These are phyloP conservation scores for Fusarium proliferatum DNA, from an alignment of 2,329 filamentous ascomycete genomes.

Conservation along the genomic window DNA sequence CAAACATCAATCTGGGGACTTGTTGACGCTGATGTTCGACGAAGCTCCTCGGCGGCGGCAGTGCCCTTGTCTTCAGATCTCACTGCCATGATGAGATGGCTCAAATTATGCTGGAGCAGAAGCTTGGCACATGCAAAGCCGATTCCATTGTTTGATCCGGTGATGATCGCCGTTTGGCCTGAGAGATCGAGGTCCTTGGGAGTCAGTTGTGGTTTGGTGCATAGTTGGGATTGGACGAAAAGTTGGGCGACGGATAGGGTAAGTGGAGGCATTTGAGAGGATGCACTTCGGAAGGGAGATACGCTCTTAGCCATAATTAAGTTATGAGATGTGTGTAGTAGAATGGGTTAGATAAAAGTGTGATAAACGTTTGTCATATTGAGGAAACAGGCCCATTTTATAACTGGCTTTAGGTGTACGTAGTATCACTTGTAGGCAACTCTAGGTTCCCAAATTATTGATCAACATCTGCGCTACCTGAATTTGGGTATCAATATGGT, in stretches of 20 bases:
- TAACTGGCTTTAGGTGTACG: too few relatives aligned
- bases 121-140: conserved; percentile 4
- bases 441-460: too few relatives aligned
- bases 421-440: too few relatives aligned
- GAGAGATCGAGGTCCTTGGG: neutral
- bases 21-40: accelerated
- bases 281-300: neutral
- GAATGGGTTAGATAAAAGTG: too few relatives aligned
- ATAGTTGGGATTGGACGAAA: neutral
- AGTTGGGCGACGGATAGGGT: neutral
- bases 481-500: too few relatives aligned
- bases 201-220: neutral
- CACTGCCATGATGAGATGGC: conserved; percentile 1
- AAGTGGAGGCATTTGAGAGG: neutral
- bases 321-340: too few relatives aligned
- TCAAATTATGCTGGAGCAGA: neutral
- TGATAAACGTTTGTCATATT: too few relatives aligned
- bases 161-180: neutral
- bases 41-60: neutral
- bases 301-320: neutral
- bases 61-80: neutral
- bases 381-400: too few relatives aligned
- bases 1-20: neutral
- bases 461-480: too few relatives aligned
- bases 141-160: neutral